Evolutionary conservation across 2,329 filamentous ascomycete genomes (phyloP).

Genomic region (Penicillium sp.): DNA sequence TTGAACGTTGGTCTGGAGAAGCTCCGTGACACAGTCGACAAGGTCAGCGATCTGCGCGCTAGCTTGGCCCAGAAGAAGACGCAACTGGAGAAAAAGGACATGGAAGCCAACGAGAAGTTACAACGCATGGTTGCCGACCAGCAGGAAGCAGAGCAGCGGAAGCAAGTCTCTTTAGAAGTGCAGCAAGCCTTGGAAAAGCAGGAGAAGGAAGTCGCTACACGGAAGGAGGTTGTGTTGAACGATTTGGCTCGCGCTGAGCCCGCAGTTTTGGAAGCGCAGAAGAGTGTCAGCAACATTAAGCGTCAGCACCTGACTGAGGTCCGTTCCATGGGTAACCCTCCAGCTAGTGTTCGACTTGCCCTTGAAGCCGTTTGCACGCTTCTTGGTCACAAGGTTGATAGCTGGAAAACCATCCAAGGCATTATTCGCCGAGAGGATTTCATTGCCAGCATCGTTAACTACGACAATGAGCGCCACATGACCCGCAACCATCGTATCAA

Average conservation of each 20-base stretch:
- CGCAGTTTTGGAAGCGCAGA: conserved; percentile 87
- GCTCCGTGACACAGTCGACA: conserved; percentile 92
- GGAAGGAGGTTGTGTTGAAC: conserved; percentile 79
- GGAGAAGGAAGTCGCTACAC: conserved; percentile 80
- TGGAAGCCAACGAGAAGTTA: conserved; percentile 94
- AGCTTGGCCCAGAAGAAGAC: conserved; percentile 94
- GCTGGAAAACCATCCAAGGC: conserved; percentile 88
- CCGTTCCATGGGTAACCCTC: conserved; percentile 92
- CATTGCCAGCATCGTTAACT: conserved; percentile 96
- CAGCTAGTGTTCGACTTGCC: conserved; percentile 84
- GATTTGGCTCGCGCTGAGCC: conserved; percentile 92
- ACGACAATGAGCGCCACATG: conserved; percentile 95
- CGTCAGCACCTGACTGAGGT: conserved; percentile 96
- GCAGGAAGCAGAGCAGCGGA: conserved; percentile 88
- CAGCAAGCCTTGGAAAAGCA: conserved; percentile 86
- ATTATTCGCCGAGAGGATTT: conserved; percentile 93
- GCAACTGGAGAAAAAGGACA: conserved; percentile 89
- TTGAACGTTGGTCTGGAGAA: conserved; percentile 98
- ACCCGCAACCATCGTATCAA: conserved; percentile 77
- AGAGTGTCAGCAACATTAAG: conserved; percentile 98
- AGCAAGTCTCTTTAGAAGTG: conserved; percentile 84
- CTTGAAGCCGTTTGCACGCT: conserved; percentile 96
- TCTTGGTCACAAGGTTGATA: conserved; percentile 83
- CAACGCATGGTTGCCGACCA: conserved; percentile 97
- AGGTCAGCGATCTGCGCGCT: conserved; percentile 87